Base-by-base conservation (phyloP, 169 alveolate genomes). In the Eimeria praecox region DNA sequence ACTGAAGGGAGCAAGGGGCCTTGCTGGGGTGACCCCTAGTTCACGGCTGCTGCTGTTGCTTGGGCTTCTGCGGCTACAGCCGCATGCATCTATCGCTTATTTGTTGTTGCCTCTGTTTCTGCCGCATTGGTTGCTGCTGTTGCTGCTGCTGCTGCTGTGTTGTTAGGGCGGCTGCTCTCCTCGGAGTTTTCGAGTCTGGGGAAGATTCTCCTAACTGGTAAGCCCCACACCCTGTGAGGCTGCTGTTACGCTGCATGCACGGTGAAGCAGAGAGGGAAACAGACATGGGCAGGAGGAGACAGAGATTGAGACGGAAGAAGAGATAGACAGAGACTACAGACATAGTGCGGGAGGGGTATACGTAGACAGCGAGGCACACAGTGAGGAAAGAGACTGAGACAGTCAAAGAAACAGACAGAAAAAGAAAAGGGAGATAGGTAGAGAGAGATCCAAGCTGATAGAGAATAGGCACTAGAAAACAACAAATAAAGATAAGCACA, bases 181-280 rank as follows among this genome's bases (percentile, higher is more conserved):
- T 40, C 40, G 52, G 85, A 73, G 46, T 73, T 73, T 35, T 73
- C 85, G 40, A 73, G 85, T 35, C 49, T 73, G 40, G 85, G 85
- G 46, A 73, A 73, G 46, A 73, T 73, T 18, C 85, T 73, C 20
- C 52, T 73, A 6, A 35, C 85, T 18, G 85, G 85, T 73, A 30
- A 18, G 46, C 85, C 77, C 30, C 30, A 66, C 77, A 66, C 77
- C 77, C 8, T 22, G 42, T 66, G 77, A 10, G 30, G 77, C 20
- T 66, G 77, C 77, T 66, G 77, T 22, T 66, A 22, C 77, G 12
- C 20, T 49, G 56, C 77, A 49, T 49, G 56, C 56, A 49, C 5
- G 56, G 20, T 8, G 56, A 5, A 49, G 56, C 56, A 49, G 56
- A 66, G 77, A 66, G 30, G 16, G 77, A 5, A 30, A 16, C 77